phyloP scores from a whole-genome alignment of 2,329 filamentous ascomycete species.

The Fusarium goolgardi region DNA sequence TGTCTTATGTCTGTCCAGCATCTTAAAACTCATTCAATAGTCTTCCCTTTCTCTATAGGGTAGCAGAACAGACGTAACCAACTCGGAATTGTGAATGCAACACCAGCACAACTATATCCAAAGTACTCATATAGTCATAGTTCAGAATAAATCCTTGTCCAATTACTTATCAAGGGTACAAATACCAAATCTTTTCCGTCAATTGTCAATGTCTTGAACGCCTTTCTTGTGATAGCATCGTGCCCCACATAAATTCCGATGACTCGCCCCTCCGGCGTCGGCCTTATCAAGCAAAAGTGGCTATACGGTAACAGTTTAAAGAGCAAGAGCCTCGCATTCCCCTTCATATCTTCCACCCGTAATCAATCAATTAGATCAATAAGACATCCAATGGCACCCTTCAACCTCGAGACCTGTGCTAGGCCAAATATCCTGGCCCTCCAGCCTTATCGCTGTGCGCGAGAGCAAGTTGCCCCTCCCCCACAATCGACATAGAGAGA shows the following conservation, averaged over 20 bases:
- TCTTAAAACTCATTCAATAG: not conserved
- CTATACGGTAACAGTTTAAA: constrained; percentile 23
- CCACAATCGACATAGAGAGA: constrained; percentile 29
- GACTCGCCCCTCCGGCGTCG: constrained; percentile 46
- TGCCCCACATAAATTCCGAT: constrained; percentile 42
- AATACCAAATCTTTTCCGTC: constrained; percentile 1
- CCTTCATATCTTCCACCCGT: not conserved
- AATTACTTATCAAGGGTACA: constrained; percentile 5
- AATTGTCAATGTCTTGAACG: not conserved
- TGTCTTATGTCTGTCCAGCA: not conserved
- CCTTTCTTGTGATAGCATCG: not conserved
- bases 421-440: constrained; percentile 81
- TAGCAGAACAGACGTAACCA: not conserved
- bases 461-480: constrained; percentile 71
- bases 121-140: not conserved
- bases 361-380: not conserved
- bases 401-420: constrained; percentile 79
- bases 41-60: constrained; percentile 1
- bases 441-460: constrained; percentile 82
- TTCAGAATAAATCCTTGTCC: not conserved
- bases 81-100: not conserved
- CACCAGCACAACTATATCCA: not conserved
- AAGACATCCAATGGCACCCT: constrained; percentile 65
- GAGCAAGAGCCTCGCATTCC: constrained; percentile 25
- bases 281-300: constrained; percentile 26